Conservation (phyloP, 495 filamentous ascomycete species). For the Thermochaetoides thermophila region DNA sequence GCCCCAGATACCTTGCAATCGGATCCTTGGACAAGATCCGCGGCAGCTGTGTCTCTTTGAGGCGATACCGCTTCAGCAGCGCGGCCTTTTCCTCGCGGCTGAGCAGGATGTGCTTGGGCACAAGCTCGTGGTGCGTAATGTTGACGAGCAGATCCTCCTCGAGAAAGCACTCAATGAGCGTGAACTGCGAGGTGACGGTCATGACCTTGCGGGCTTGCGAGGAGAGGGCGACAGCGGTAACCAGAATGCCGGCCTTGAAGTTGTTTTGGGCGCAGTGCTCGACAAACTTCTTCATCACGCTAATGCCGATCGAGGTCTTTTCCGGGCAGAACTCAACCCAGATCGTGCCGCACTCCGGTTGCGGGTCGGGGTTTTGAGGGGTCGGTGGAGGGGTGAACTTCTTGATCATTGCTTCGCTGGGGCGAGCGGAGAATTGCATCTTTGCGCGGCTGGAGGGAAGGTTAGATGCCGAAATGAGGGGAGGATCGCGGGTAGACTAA, state of each 20-base stretch:
- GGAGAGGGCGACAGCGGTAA: slow-evolving; percentile 68
- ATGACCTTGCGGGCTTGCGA: slow-evolving; percentile 74
- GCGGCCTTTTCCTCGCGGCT: slow-evolving; percentile 77
- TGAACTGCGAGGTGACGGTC: slow-evolving; percentile 49
- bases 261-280: slow-evolving; percentile 60
- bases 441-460: slow-evolving; percentile 48
- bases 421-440: slow-evolving; percentile 76
- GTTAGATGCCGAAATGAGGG: slow-evolving; percentile 1
- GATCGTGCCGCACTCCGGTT: slow-evolving; percentile 66
- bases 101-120: slow-evolving; percentile 83
- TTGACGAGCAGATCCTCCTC: slow-evolving; percentile 94
- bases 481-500: slow-evolving; percentile 3
- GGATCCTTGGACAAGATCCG: slow-evolving; percentile 84
- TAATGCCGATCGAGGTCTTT: slow-evolving; percentile 65
- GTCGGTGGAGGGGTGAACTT: slow-evolving; percentile 62
- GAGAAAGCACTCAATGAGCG: slow-evolving; percentile 80
- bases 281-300: slow-evolving; percentile 80
- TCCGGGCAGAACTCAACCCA: slow-evolving; percentile 77
- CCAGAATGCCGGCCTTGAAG: slow-evolving; percentile 77
- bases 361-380: slow-evolving; percentile 45
- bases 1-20: slow-evolving; percentile 78
- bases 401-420: slow-evolving; percentile 64
- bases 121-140: slow-evolving; percentile 94
- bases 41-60: slow-evolving; percentile 95
- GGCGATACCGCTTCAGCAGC: slow-evolving; percentile 71